phyloP scores from a whole-genome alignment of 345 rosid genomes.

The Eutrema heterophyllum region DNA sequence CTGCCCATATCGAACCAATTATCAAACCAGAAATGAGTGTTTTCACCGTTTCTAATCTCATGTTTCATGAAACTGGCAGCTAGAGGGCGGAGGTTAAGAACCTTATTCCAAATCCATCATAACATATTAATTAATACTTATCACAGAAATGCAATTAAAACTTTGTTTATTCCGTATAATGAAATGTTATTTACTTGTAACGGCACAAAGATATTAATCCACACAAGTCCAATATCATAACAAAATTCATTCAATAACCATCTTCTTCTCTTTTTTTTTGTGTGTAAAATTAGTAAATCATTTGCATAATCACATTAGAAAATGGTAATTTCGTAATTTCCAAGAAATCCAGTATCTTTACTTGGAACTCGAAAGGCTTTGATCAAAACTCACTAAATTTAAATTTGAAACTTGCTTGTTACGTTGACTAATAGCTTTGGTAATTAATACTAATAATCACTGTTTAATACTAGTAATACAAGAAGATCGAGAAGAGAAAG shows the following conservation, averaged over 20 bases:
- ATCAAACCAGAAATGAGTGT: no score
- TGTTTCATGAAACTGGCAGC: no score
- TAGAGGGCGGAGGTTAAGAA: no score
- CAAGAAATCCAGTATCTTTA: background rate
- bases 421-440: slow-evolving; percentile 1
- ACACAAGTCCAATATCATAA: background rate
- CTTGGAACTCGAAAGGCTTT: slow-evolving; percentile 7
- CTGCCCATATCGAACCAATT: no score
- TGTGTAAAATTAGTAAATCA: background rate
- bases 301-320: background rate
- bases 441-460: background rate
- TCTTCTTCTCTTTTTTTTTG: background rate
- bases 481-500: background rate
- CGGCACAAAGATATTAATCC: background rate
- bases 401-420: background rate
- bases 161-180: background rate
- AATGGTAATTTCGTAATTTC: background rate
- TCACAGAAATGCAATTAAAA: background rate
- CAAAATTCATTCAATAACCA: background rate
- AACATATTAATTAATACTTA: no score
- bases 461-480: background rate
- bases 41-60: no score
- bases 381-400: background rate
- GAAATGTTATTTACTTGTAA: background rate
- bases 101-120: no score